Conservation (phyloP, 768 basidiomycete genomes). For the Pisolithus albus region DNA sequence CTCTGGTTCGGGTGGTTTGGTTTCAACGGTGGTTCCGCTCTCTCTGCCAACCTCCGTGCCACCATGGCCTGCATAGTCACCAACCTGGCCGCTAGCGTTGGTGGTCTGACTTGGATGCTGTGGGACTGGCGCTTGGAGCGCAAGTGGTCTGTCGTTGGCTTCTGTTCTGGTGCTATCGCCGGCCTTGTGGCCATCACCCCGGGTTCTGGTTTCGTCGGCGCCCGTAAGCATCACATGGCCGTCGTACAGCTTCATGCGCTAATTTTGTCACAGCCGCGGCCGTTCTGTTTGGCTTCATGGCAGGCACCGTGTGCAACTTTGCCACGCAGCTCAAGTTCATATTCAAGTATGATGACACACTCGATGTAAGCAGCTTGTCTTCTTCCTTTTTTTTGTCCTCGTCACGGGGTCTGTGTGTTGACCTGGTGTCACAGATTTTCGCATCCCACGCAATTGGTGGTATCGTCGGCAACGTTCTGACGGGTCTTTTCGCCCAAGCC, state of each 20-base stretch:
- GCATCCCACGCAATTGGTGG: conserved; percentile 80
- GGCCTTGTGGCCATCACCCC: conserved; percentile 89
- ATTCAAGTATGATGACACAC: conserved; percentile 67
- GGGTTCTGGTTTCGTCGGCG: conserved; percentile 74
- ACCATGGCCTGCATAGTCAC: conserved; percentile 88
- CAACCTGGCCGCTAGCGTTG: conserved; percentile 86
- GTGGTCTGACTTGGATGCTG: conserved; percentile 87
- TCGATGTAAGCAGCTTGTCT: conserved; percentile 49
- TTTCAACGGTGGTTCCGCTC: conserved; percentile 89
- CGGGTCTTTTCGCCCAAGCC: conserved; percentile 81
- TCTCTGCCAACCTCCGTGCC: conserved; percentile 84
- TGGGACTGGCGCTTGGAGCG: conserved; percentile 91
- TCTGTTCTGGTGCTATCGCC: conserved; percentile 90
- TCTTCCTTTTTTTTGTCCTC: neutral
- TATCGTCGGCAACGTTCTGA: conserved; percentile 74
- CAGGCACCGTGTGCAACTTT: conserved; percentile 83
- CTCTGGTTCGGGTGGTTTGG: conserved; percentile 98
- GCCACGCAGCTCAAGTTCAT: conserved; percentile 93
- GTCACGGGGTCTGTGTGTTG: neutral
- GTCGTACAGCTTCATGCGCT: neutral
- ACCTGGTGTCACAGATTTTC: conserved; percentile 56
- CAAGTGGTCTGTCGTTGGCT: conserved; percentile 92
- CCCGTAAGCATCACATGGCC: conserved; percentile 41
- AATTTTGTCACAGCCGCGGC: conserved; percentile 51
- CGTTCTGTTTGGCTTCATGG: conserved; percentile 79